Percentiles rank a stretch among this genome's conserved stretches.
phyloP scores from a whole-genome alignment of 768 basidiomycete species.

The Boletus rubroflammeus region DNA sequence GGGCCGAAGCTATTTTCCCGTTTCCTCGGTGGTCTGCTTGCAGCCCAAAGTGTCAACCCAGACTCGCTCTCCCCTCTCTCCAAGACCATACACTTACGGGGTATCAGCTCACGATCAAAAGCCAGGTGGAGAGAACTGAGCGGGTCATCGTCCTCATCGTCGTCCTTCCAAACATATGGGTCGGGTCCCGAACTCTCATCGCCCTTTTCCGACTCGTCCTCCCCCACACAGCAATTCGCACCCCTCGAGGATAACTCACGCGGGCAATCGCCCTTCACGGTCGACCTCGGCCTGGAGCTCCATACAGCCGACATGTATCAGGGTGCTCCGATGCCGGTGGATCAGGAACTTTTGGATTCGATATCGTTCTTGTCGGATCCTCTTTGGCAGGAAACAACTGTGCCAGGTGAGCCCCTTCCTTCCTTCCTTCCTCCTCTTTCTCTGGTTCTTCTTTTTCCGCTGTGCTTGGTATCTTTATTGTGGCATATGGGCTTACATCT shows the following conservation, averaged over 20 bases:
- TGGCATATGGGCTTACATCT: not conserved
- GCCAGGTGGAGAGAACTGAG: conserved; percentile 11
- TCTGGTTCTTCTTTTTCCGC: not conserved
- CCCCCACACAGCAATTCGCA: conserved; percentile 30
- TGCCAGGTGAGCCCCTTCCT: conserved; percentile 49
- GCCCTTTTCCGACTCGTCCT: conserved; percentile 38
- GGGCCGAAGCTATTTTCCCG: conserved; percentile 77
- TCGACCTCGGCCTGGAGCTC: conserved; percentile 9
- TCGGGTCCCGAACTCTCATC: conserved; percentile 21
- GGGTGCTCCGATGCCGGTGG: conserved; percentile 47
- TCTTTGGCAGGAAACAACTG: conserved; percentile 51
- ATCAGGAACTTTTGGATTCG: conserved; percentile 57
- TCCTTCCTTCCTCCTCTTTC: not conserved
- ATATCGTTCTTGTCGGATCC: conserved; percentile 57
- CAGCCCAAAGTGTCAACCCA: conserved; percentile 45
- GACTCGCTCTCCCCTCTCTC: conserved; percentile 12
- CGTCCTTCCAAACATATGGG: not conserved
- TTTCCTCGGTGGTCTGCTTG: conserved; percentile 71
- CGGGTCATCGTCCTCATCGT: not conserved
- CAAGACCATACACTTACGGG: conserved; percentile 21
- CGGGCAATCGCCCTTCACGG: conserved; percentile 8
- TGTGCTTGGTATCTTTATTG: not conserved
- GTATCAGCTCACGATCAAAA: conserved; percentile 13
- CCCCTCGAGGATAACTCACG: conserved; percentile 38
- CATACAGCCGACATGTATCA: conserved; percentile 44